A percentile compares a stretch with the other conserved stretches of the same genome.
phyloP scores from a whole-genome alignment of 441 rosid species.

The Raphanus hybrid region DNA sequence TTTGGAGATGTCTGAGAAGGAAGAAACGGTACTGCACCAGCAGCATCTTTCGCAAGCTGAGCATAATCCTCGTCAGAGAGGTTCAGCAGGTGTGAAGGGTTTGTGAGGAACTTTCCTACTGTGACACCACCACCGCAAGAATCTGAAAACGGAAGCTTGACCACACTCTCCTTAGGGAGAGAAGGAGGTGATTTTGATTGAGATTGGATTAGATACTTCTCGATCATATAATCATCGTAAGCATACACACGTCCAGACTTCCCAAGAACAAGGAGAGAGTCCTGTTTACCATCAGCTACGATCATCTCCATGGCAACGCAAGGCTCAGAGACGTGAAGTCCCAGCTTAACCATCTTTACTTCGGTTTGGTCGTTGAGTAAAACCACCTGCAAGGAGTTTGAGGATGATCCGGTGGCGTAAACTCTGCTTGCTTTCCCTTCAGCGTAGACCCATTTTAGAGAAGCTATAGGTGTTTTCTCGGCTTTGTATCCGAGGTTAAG shows the following conservation, averaged over 20 bases:
- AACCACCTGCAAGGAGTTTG: slow-evolving; percentile 72
- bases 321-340: slow-evolving; percentile 79
- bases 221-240: slow-evolving; percentile 78
- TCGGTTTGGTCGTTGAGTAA: slow-evolving; percentile 80
- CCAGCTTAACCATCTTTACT: slow-evolving; percentile 80
- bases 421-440: slow-evolving; percentile 86
- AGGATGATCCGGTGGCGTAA: slow-evolving; percentile 68
- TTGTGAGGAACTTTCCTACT: slow-evolving; percentile 61
- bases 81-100: slow-evolving; percentile 49
- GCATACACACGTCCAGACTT: slow-evolving; percentile 79
- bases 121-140: slow-evolving; percentile 58
- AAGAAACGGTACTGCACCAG: slow-evolving; percentile 52
- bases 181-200: slow-evolving; percentile 81
- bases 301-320: slow-evolving; percentile 81
- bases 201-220: slow-evolving; percentile 80
- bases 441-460: slow-evolving; percentile 70
- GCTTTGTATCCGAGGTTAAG: slow-evolving; percentile 83
- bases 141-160: slow-evolving; percentile 71
- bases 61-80: slow-evolving; percentile 72
- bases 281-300: slow-evolving; percentile 61
- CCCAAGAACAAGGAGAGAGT: slow-evolving; percentile 62
- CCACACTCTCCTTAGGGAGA: slow-evolving; percentile 70
- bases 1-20: slow-evolving; percentile 61
- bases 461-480: slow-evolving; percentile 74
- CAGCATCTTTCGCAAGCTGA: slow-evolving; percentile 49